Base-by-base conservation (phyloP, 2,329 filamentous ascomycete genomes). In the Didymosphaeria variabile region DNA sequence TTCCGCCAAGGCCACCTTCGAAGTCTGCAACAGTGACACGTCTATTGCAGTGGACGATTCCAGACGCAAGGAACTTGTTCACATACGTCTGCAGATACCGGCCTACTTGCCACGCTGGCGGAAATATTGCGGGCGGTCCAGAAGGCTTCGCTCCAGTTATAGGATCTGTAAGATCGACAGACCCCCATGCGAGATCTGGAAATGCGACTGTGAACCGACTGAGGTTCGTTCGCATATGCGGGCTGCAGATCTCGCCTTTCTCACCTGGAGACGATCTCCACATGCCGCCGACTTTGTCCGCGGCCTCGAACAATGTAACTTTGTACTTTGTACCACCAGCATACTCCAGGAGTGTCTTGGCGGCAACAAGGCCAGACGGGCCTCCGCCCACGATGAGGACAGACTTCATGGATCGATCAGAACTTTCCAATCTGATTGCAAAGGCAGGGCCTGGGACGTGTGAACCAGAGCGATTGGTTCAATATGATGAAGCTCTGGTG, bases 41-140 rank as follows among this genome's bases (percentile, higher is more conserved):
- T 23, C 65, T 73, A 49, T 82, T 83, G 2, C 85, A 82, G 0
- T 89, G 76, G 6, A 84, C 79, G 50, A 89, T 64, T 1, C 82
- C 80, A 1, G 76, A 67, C 10, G 79, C 71, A 6, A 88, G 80
- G 73, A 91, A 92, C 47, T 79, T 82, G 38, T 86, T 76, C 5
- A 82, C 69, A 72, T 95, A 96, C 5, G 79, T 80, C 64, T 89
- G 82, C 7, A 95, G 81, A 73, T 96, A 96, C 26, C 80, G 81
- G 0, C 91, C 91, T 4, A 94, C 87, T 79, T 92, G 88, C 87
- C 90, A 92, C 0, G 91, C 92, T 40, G 84, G 87, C 1, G 92
- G 92, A 51, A 95, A 89, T 75, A 90, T 84, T 1, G 90, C 88
- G 4, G 77, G 78, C 5, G 83, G 79, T 9, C 40, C 23, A 40